Conservation (phyloP, 345 rosid genomes). For the Erucastrum elatum region DNA sequence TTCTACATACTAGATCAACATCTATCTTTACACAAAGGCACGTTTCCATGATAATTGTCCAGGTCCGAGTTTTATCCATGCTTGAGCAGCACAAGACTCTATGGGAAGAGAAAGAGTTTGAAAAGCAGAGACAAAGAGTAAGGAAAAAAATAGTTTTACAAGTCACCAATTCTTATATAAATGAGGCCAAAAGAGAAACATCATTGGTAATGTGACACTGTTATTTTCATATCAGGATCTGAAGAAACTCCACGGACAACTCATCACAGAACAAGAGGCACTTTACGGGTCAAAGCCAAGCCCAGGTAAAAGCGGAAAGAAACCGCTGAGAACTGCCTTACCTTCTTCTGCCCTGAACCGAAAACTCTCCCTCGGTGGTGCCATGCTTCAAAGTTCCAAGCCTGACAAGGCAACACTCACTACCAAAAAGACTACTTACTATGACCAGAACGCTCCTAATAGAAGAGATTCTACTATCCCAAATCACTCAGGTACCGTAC, state of each 20-base stretch:
- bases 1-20: background rate
- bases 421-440: slow-evolving; percentile 36
- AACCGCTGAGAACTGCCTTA: slow-evolving; percentile 45
- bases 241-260: slow-evolving; percentile 64
- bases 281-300: slow-evolving; percentile 66
- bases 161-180: background rate
- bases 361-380: slow-evolving; percentile 67
- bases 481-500: slow-evolving; percentile 27
- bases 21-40: background rate
- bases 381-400: slow-evolving; percentile 53
- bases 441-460: slow-evolving; percentile 39
- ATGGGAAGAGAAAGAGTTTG: slow-evolving; percentile 59
- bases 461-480: slow-evolving; percentile 35
- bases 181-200: background rate
- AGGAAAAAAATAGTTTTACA: slow-evolving; percentile 8
- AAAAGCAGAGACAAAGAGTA: slow-evolving; percentile 64
- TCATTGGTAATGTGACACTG: slow-evolving; percentile 7
- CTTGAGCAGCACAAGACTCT: slow-evolving; percentile 59
- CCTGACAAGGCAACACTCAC: slow-evolving; percentile 43
- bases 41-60: background rate
- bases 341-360: slow-evolving; percentile 41
- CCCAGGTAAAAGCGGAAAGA: slow-evolving; percentile 58
- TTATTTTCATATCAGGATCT: slow-evolving; percentile 48
- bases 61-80: slow-evolving; percentile 60
- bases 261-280: slow-evolving; percentile 61